phyloP scores from a whole-genome alignment of 192 early-diverging fungal species.

The Entomortierella chlamydospora region DNA sequence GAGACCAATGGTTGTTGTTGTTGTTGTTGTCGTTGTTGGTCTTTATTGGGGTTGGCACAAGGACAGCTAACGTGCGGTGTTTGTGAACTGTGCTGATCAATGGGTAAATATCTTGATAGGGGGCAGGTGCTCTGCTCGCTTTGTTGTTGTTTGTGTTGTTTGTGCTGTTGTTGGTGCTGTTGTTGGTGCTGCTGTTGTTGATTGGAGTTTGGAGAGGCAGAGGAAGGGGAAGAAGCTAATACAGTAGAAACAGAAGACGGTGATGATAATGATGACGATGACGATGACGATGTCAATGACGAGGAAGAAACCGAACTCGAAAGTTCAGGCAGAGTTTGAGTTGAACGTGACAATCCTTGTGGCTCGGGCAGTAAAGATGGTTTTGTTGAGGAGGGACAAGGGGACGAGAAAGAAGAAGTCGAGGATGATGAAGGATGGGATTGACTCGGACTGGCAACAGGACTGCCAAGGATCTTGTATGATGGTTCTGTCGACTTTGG shows the following conservation, averaged over 20 bases:
- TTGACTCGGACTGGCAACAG: neutral
- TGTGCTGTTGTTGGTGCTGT: neutral
- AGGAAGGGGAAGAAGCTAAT: neutral
- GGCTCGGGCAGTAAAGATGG: neutral
- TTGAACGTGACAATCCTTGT: neutral
- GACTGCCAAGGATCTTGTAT: neutral
- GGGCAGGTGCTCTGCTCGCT: neutral
- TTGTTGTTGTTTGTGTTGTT: neutral
- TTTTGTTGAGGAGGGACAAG: neutral
- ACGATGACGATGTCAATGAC: slow-evolving; percentile 2
- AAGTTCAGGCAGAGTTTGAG: neutral
- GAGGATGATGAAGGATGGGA: slow-evolving; percentile 1
- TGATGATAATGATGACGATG: neutral
- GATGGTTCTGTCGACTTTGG: slow-evolving; percentile 14
- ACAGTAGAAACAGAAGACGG: slow-evolving; percentile 1
- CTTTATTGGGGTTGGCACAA: neutral
- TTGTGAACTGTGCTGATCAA: neutral
- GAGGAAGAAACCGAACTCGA: slow-evolving; percentile 10
- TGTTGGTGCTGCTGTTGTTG: neutral
- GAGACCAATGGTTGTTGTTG: neutral
- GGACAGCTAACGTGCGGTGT: slow-evolving; percentile 14
- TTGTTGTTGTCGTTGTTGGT: neutral
- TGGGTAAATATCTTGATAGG: neutral
- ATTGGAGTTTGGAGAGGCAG: neutral
- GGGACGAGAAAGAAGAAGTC: neutral